Conservation (phyloP, 331 rosid genomes). For the Arachis monticola region DNA sequence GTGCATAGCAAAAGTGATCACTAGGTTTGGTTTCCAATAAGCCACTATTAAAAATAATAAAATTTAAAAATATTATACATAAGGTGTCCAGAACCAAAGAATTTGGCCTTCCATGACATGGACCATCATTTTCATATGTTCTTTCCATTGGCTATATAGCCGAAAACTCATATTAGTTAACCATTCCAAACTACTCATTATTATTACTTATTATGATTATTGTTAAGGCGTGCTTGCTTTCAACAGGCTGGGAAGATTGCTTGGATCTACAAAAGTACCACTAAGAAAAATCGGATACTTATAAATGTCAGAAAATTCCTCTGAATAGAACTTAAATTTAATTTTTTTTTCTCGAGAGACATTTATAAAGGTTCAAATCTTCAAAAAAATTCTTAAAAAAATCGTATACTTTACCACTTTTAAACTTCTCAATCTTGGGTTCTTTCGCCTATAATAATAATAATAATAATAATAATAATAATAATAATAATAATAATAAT, state of each 20-base stretch:
- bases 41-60: constrained; percentile 11
- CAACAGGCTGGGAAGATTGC: neutral
- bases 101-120: constrained; percentile 49
- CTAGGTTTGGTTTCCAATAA: constrained; percentile 40
- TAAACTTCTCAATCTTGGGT: no score
- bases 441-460: no score
- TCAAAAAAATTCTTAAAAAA: no score
- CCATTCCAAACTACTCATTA: neutral
- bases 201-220: neutral
- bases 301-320: neutral
- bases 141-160: constrained; percentile 22
- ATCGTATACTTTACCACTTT: no score
- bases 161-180: constrained; percentile 21
- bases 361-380: no score
- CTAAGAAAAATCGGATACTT: neutral
- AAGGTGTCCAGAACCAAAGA: constrained; percentile 45
- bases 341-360: no score
- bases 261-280: neutral
- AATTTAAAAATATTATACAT: neutral
- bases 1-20: constrained; percentile 37
- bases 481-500: no score
- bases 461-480: no score
- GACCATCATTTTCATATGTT: constrained; percentile 29
- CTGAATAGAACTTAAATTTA: no score
- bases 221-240: constrained; percentile 36